Evolutionary conservation across 768 basidiomycete species (phyloP).

Genomic region (Podaxis sp.): DNA sequence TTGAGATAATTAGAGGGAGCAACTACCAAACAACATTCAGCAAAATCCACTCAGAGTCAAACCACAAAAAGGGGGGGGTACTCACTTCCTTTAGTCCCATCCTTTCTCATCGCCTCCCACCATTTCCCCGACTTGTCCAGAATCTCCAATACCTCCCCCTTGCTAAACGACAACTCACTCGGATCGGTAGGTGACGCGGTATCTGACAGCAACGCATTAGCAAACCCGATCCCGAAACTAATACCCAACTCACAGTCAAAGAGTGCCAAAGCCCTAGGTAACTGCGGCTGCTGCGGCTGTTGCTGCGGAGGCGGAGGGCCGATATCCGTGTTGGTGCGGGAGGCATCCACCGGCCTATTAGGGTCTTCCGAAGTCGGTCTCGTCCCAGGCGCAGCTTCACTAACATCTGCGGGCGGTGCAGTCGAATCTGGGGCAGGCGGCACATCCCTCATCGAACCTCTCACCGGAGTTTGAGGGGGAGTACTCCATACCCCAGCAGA

Average conservation of each 20-base stretch:
- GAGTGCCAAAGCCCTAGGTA: background rate
- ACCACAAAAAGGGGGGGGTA: slow-evolving; percentile 16
- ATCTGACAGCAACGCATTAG: slow-evolving; percentile 38
- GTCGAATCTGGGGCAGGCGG: background rate
- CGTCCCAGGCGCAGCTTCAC: background rate
- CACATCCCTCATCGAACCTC: slow-evolving; percentile 13
- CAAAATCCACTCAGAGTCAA: background rate
- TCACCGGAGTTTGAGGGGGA: slow-evolving; percentile 2
- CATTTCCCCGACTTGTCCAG: slow-evolving; percentile 77
- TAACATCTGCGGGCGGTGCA: background rate
- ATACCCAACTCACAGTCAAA: background rate
- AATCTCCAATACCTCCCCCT: slow-evolving; percentile 82
- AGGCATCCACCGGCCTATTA: background rate
- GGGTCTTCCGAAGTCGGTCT: slow-evolving; percentile 1
- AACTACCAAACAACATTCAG: slow-evolving; percentile 20
- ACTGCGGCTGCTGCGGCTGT: background rate
- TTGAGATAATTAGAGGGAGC: slow-evolving; percentile 37
- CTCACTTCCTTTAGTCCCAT: slow-evolving; percentile 66
- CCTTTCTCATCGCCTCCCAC: slow-evolving; percentile 74
- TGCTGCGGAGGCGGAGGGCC: background rate
- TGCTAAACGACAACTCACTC: slow-evolving; percentile 79
- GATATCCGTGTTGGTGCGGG: background rate
- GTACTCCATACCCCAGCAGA: slow-evolving; percentile 14
- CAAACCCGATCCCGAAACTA: background rate
- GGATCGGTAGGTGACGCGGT: slow-evolving; percentile 74